A percentile compares a stretch with the other conserved stretches of the same genome.
Evolutionary conservation across 352 stramenopile genomes (phyloP).

Genomic region (Plasmopara muralis): DNA sequence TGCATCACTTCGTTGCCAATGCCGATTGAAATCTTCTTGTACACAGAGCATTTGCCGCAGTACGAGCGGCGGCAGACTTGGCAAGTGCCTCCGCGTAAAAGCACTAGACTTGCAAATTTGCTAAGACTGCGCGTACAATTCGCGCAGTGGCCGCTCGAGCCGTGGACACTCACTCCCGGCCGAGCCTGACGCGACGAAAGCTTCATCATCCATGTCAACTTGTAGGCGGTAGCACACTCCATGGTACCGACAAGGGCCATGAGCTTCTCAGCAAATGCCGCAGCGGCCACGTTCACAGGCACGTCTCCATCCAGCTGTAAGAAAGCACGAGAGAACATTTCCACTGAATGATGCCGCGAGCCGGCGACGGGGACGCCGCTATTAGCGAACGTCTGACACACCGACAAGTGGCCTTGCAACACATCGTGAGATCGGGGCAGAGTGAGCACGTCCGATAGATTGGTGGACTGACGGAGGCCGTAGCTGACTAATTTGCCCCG

Average conservation of each 20-base stretch:
- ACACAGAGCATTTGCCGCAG: conserved; percentile 37
- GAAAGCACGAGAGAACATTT: conserved; percentile 39
- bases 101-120: conserved; percentile 28
- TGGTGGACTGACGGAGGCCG: conserved; percentile 26
- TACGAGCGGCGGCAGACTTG: conserved; percentile 32
- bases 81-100: conserved; percentile 26
- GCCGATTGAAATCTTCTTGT: conserved; percentile 37
- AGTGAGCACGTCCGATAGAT: conserved; percentile 27
- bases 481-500: conserved; percentile 28
- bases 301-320: conserved; percentile 32
- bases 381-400: conserved; percentile 32
- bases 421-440: conserved; percentile 23
- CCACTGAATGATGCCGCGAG: conserved; percentile 25
- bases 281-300: conserved; percentile 24
- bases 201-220: conserved; percentile 37
- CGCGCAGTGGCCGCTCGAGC: conserved; percentile 22
- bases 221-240: conserved; percentile 36
- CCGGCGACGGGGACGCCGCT: conserved; percentile 14
- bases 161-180: conserved; percentile 11
- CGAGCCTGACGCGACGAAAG: conserved; percentile 18
- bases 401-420: conserved; percentile 29
- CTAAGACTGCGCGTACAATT: conserved; percentile 33
- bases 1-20: conserved; percentile 29
- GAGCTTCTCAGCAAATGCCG: conserved; percentile 28
- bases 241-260: conserved; percentile 28